A percentile compares a stretch with the other conserved stretches of the same genome.
Conservation (phyloP, 75 land plant genomes). For the Cryptomeria japonica region DNA sequence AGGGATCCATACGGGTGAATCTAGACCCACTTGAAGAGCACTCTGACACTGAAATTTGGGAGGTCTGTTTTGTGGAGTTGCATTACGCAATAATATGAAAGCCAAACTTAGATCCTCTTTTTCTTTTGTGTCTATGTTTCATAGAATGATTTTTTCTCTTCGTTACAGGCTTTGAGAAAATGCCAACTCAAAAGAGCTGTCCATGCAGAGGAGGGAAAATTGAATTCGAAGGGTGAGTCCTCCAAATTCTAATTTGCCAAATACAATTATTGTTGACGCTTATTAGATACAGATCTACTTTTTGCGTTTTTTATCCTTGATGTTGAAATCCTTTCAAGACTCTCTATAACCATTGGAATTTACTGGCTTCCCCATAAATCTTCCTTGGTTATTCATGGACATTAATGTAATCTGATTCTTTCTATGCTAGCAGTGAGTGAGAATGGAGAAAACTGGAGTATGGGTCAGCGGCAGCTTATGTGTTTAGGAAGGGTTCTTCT, state of each 20-base stretch:
- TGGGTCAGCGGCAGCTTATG: constrained; percentile 46
- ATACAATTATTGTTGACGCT: not conserved
- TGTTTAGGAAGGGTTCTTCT: constrained; percentile 42
- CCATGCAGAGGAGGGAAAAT: constrained; percentile 58
- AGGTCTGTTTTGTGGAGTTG: constrained; percentile 16
- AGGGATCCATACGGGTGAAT: constrained; percentile 31
- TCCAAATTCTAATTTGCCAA: not conserved
- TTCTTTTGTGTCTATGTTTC: not conserved
- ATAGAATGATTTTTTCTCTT: not conserved
- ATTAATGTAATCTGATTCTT: not conserved
- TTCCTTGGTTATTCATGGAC: not conserved
- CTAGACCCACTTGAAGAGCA: constrained; percentile 36
- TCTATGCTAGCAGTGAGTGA: constrained; percentile 42
- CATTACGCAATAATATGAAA: not conserved
- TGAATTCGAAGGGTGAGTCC: constrained; percentile 53
- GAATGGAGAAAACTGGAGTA: constrained; percentile 61
- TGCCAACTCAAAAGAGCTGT: constrained; percentile 77
- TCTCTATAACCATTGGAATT: not conserved
- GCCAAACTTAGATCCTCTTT: not conserved
- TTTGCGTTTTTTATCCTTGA: not conserved
- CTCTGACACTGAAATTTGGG: constrained; percentile 39
- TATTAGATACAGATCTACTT: not conserved
- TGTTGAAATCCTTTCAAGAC: not conserved
- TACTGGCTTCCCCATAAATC: not conserved
- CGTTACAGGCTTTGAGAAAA: constrained; percentile 62